Evolutionary conservation across 139 green algal species (phyloP), one percentile per base, ranked within the genome.

Genomic region (Chlorella sp.): DNA sequence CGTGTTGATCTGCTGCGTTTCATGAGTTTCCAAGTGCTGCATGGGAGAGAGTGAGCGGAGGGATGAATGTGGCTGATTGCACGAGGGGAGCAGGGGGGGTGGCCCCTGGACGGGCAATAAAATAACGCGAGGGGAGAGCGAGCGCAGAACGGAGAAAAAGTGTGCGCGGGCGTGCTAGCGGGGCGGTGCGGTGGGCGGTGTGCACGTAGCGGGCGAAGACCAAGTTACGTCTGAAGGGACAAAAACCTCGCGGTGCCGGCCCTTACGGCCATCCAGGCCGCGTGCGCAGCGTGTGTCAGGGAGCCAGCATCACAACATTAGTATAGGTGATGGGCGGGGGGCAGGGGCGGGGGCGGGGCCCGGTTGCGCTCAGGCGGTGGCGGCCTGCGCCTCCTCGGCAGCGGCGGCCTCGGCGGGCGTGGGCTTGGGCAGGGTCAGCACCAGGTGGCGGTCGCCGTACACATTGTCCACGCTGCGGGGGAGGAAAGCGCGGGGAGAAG

Each of bases 391-490:
- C 81, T 86, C 37, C 12, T 73, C 81, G 53, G 48, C 81, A 15
- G 48, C 81, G 48, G 48, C 32, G 30, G 11, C 64, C 21, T 34
- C 36, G 34, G 32, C 71, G 75, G 75, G 30, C 75, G 40, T 34
- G 11, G 34, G n/a, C 75, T 81, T 81, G 34, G 75, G 75, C 75
- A 81, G 75, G n/a, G 75, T 81, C 12, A 90, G 87, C 87, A 90
- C 87, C 61, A 90, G 87, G 87, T 90, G 80, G 42, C 87, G 79
- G 94, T 99, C 98, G 26, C 98, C 98, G 85, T 97, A 99, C 85
- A 99, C 98, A 90, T 99, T 99, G 94, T 99, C 98, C 68, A 99
- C 96, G 32, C 98, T 57, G 48, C 48, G 9, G 7, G 48, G 48
- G 48, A 57, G 48, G 48, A 57, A n/a, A n/a, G n/a, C n/a, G n/a